Conservation (phyloP, 2,329 filamentous ascomycete species). For the Curvularia hawaiiensis region DNA sequence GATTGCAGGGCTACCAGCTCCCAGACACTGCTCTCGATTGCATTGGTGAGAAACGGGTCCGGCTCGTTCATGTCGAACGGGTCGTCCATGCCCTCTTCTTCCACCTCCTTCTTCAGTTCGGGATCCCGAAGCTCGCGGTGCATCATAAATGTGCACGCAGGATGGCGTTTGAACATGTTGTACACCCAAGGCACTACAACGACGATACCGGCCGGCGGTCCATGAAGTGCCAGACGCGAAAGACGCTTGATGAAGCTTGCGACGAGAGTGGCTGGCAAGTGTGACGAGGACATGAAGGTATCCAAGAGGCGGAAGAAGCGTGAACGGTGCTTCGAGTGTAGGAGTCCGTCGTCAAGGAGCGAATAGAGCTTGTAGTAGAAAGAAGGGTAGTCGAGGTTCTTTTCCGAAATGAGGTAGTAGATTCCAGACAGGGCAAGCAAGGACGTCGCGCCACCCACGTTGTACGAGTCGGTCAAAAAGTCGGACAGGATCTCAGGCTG, state of each 20-base stretch:
- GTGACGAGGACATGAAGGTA: slow-evolving; percentile 86
- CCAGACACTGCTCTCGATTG: slow-evolving; percentile 94
- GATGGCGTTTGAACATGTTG: slow-evolving; percentile 89
- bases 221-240: slow-evolving; percentile 80
- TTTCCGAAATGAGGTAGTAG: slow-evolving; percentile 91
- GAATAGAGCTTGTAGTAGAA: slow-evolving; percentile 97
- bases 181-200: slow-evolving; percentile 92
- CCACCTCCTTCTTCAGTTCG: slow-evolving; percentile 63
- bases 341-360: slow-evolving; percentile 79
- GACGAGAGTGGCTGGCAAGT: slow-evolving; percentile 87
- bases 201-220: slow-evolving; percentile 87
- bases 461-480: slow-evolving; percentile 93
- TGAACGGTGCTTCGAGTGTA: slow-evolving; percentile 94
- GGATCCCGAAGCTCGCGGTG: slow-evolving; percentile 72
- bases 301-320: slow-evolving; percentile 92
- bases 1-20: slow-evolving; percentile 88
- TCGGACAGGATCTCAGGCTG: slow-evolving; percentile 91
- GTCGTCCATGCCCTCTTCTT: slow-evolving; percentile 69
- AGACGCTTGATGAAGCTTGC: slow-evolving; percentile 98
- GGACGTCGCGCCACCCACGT: slow-evolving; percentile 83
- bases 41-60: slow-evolving; percentile 83
- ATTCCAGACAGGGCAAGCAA: slow-evolving; percentile 89
- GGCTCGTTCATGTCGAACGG: slow-evolving; percentile 76
- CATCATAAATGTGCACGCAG: slow-evolving; percentile 93
- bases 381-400: slow-evolving; percentile 92